Evolutionary conservation across 768 basidiomycete genomes (phyloP).

Genomic region (Boletus huronensis): DNA sequence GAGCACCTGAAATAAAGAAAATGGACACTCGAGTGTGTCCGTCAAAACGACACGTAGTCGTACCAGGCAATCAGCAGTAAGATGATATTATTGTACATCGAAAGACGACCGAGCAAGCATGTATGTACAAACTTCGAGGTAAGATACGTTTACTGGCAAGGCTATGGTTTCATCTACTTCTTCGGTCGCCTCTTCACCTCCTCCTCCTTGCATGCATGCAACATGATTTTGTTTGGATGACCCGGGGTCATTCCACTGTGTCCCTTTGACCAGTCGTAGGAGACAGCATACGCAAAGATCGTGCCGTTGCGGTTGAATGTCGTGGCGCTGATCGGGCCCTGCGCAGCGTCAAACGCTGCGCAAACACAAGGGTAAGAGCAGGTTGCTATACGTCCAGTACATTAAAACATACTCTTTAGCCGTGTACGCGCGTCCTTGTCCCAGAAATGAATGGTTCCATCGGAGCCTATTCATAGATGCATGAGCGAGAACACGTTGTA

Average conservation of each 20-base stretch:
- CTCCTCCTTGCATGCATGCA: constrained; percentile 84
- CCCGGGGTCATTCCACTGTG: constrained; percentile 77
- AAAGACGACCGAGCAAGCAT: constrained; percentile 2
- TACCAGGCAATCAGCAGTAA: not conserved
- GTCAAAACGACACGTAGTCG: not conserved
- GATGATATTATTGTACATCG: constrained; percentile 19
- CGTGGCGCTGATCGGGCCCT: constrained; percentile 75
- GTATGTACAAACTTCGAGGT: not conserved
- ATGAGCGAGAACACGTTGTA: constrained; percentile 20
- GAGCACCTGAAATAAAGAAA: not conserved
- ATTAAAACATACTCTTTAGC: constrained; percentile 65
- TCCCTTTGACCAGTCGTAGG: constrained; percentile 94
- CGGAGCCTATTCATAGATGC: constrained; percentile 49
- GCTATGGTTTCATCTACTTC: constrained; percentile 20
- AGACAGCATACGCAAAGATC: constrained; percentile 89
- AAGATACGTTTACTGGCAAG: constrained; percentile 1
- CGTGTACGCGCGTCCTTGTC: constrained; percentile 91
- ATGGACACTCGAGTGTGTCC: not conserved
- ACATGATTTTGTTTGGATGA: constrained; percentile 73
- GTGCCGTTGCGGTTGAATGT: constrained; percentile 85
- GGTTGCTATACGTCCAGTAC: not conserved
- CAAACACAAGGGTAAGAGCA: constrained; percentile 1
- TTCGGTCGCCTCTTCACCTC: constrained; percentile 68
- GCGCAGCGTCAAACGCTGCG: constrained; percentile 67
- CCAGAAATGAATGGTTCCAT: constrained; percentile 91